Base-by-base conservation (phyloP, 345 rosid genomes). In the Durio zibethinus region DNA sequence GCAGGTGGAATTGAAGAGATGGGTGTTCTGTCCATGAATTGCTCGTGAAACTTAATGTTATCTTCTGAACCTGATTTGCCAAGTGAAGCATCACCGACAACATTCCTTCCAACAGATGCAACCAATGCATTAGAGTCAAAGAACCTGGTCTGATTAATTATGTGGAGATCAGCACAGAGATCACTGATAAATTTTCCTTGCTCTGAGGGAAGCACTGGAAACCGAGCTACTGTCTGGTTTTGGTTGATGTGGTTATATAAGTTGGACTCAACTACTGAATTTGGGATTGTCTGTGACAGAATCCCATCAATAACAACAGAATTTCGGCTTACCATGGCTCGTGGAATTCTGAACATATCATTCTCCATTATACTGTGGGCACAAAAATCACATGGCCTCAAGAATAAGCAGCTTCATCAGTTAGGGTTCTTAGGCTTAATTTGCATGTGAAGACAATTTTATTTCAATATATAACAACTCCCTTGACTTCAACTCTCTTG, bases 301-400 rank as follows among this genome's bases (percentile, higher is more conserved):
- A 81, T 76, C 69, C 79, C 84, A 71, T 83, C 87, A 33, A 78
- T 52, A 40, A 84, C 50, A 72, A 36, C 59, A 40, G 87, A 78
- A 77, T 85, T 80, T 73, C 79, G 87, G 82, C 79, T 65, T 1
- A 78, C 68, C 82, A 79, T 84, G 74, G 85, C 82, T 15, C 78
- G 67, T 16, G 83, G 79, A 82, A 82, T 81, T 79, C 79, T 74
- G 45, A 83, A 87, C 86, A 84, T 81, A 81, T 85, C 83, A 85
- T 83, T 72, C 70, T 86, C 88, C 88, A 88, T 89, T 54, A 43
- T 53, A 63, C 7, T 4, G 2, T 4, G 8, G n/a, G 52, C 8
- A 25, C n/a, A 76, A 67, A 64, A 65, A 8, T 52, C 52, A 65
- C 62, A 76, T 65, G 54, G 72, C 21, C 65, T 36, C 14, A 40